Conservation (phyloP, 352 stramenopile species). For the Plasmopara viticola region DNA sequence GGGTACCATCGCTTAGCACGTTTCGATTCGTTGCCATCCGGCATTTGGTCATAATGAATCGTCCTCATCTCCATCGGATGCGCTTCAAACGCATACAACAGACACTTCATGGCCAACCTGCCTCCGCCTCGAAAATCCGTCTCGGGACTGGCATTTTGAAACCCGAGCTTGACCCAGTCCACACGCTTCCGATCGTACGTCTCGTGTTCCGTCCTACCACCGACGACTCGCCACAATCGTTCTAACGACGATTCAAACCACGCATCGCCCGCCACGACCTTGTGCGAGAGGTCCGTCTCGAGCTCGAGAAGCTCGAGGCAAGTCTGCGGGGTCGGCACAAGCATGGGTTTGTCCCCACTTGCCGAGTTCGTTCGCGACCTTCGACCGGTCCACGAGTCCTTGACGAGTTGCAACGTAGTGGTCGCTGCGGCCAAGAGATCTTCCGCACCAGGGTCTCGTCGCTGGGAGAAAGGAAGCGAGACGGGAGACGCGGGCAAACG, state of each 20-base stretch:
- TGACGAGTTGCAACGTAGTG: constrained; percentile 44
- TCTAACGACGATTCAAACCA: constrained; percentile 58
- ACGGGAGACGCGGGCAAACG: constrained; percentile 36
- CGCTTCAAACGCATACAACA: constrained; percentile 77
- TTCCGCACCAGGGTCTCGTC: constrained; percentile 54
- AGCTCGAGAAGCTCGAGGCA: constrained; percentile 40
- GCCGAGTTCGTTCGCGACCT: constrained; percentile 21
- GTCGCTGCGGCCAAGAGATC: constrained; percentile 53
- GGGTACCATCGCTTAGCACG: constrained; percentile 67
- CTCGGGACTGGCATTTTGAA: constrained; percentile 72
- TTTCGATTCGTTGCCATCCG: constrained; percentile 10
- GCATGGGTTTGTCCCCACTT: neutral
- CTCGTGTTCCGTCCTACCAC: neutral
- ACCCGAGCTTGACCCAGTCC: constrained; percentile 69
- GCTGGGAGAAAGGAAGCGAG: constrained; percentile 44
- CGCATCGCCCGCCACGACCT: constrained; percentile 51
- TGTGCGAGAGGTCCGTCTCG: constrained; percentile 56
- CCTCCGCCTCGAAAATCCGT: constrained; percentile 82
- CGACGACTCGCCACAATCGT: constrained; percentile 54
- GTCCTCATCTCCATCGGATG: constrained; percentile 65
- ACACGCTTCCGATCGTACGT: constrained; percentile 41
- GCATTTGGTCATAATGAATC: constrained; percentile 47
- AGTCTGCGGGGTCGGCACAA: constrained; percentile 33
- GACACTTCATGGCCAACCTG: constrained; percentile 72
- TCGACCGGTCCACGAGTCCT: constrained; percentile 20